Conservation (phyloP, 1,139 yeast genomes). For the Suhomyces kunorum region DNA sequence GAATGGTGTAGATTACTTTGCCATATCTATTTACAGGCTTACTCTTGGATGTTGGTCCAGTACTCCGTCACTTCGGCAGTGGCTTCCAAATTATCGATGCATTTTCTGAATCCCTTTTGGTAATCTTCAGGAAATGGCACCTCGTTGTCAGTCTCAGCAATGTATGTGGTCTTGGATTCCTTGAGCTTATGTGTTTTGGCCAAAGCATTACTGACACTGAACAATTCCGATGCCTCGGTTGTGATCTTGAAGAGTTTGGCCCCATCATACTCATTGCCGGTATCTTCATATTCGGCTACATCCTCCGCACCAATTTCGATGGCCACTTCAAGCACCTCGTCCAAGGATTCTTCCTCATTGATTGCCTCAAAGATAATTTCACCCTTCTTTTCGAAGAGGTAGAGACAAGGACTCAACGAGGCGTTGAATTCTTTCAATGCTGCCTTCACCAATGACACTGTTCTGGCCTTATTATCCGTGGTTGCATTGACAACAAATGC, state of each 20-base stretch:
- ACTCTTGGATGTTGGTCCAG: slow-evolving; percentile 53
- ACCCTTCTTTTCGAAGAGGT: slow-evolving; percentile 77
- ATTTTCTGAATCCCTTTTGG: slow-evolving; percentile 54
- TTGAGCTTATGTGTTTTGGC: slow-evolving; percentile 56
- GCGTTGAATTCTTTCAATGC: slow-evolving; percentile 74
- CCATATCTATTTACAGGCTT: slow-evolving; percentile 1
- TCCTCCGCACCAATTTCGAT: slow-evolving; percentile 87
- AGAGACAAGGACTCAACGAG: slow-evolving; percentile 72
- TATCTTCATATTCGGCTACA: slow-evolving; percentile 53
- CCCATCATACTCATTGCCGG: slow-evolving; percentile 45
- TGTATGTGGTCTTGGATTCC: slow-evolving; percentile 70
- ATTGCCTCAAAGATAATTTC: slow-evolving; percentile 54
- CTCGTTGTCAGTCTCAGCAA: slow-evolving; percentile 62
- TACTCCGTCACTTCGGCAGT: slow-evolving; percentile 80
- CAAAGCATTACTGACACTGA: slow-evolving; percentile 59
- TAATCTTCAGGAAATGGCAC: slow-evolving; percentile 57
- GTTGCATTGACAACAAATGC: slow-evolving; percentile 81
- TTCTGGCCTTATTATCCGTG: slow-evolving; percentile 86
- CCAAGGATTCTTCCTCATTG: slow-evolving; percentile 48
- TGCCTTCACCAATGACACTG: slow-evolving; percentile 73
- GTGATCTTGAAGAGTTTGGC: slow-evolving; percentile 37
- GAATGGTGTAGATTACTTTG: neutral
- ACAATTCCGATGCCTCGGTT: slow-evolving; percentile 66
- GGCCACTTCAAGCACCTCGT: slow-evolving; percentile 68
- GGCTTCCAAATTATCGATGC: slow-evolving; percentile 64